Evolutionary conservation across 2,329 filamentous ascomycete genomes (phyloP).

Genomic region (Akanthomyces lecanii): DNA sequence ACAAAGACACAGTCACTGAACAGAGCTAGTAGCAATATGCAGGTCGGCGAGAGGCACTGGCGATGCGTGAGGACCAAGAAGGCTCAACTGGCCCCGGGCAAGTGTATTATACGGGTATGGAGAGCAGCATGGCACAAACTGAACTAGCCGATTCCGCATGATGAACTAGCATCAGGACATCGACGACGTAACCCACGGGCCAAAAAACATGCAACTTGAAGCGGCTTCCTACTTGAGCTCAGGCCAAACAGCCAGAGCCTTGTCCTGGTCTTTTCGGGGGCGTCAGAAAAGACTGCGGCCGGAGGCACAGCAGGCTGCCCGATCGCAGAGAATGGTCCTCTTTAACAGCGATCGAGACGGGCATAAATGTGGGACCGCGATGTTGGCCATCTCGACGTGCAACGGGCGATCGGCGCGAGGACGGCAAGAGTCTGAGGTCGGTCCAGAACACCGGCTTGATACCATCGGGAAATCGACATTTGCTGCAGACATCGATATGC

Average conservation of each 20-base stretch:
- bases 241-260: neutral
- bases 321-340: constrained; percentile 3
- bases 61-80: neutral
- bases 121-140: neutral
- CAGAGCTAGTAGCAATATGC: neutral
- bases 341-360: constrained; percentile 12
- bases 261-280: neutral
- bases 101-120: neutral
- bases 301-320: neutral
- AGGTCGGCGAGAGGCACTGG: neutral
- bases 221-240: neutral
- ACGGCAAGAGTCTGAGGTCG: neutral
- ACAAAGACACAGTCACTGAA: neutral
- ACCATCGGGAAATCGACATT: neutral
- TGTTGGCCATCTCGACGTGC: constrained; percentile 6
- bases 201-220: neutral
- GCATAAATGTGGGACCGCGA: neutral
- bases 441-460: neutral
- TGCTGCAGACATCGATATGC: constrained; percentile 7
- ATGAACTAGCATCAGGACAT: constrained; percentile 2
- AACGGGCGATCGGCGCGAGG: constrained; percentile 11
- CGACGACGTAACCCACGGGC: constrained; percentile 2
- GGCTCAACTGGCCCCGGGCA: neutral
- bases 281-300: no score
- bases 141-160: neutral